These are phyloP conservation scores for Agrocybe pediades DNA, from an alignment of 768 basidiomycete species.

Conservation along the genomic window DNA sequence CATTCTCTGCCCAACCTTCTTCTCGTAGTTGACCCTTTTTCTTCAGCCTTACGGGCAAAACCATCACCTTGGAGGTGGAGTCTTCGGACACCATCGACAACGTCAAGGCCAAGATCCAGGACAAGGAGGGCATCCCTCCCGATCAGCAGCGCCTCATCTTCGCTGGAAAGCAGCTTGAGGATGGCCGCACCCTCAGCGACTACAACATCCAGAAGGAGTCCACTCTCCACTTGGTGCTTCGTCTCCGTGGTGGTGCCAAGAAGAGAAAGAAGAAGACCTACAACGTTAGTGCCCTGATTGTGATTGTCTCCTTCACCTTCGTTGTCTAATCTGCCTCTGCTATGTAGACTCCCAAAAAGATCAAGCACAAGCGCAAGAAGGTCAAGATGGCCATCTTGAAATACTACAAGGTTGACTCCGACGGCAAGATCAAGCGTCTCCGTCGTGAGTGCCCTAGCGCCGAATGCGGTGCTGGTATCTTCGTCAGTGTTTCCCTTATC, in stretches of 20 bases:
- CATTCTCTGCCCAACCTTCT: neutral
- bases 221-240: conserved; percentile 95
- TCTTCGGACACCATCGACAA: conserved; percentile 98
- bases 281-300: conserved; percentile 72
- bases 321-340: conserved; percentile 5
- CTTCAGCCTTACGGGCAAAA: conserved; percentile 94
- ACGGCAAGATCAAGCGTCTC: conserved; percentile 99
- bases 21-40: conserved; percentile 5
- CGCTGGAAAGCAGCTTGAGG: conserved; percentile 99
- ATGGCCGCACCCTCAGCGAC: conserved; percentile 93
- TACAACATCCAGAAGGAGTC: conserved; percentile 99
- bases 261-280: conserved; percentile 99
- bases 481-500: conserved; percentile 48
- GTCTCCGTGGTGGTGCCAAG: conserved; percentile 99
- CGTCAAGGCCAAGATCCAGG: conserved; percentile 97
- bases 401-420: conserved; percentile 99
- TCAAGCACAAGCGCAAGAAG: conserved; percentile 99
- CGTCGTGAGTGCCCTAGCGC: conserved; percentile 92
- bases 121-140: conserved; percentile 94
- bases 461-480: conserved; percentile 84
- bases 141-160: conserved; percentile 99
- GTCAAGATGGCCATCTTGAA: conserved; percentile 99
- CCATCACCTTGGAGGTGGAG: conserved; percentile 97
- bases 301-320: neutral
- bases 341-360: conserved; percentile 91